Evolutionary conservation across 208 protist genomes (phyloP).

Genomic region (Trypanosoma brucei): DNA sequence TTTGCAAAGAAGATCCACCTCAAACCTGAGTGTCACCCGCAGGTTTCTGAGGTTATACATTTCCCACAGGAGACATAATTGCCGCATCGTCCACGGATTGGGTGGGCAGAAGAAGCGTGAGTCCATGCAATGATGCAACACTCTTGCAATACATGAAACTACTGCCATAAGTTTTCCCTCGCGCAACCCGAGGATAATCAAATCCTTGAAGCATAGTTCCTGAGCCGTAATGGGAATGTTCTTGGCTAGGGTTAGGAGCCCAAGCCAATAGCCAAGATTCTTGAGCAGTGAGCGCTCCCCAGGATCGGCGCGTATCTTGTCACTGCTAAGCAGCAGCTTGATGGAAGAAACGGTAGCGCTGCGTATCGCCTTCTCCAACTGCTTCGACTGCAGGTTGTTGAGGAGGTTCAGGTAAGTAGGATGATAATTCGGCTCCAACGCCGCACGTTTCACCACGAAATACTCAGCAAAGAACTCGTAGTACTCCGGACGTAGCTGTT

Average conservation of each 20-base stretch:
- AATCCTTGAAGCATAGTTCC: conserved; percentile 93
- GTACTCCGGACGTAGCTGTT: conserved; percentile 79
- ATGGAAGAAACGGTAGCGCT: conserved; percentile 81
- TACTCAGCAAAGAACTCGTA: conserved; percentile 95
- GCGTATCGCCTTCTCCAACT: conserved; percentile 83
- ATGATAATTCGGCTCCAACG: conserved; percentile 98
- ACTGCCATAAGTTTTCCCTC: conserved; percentile 93
- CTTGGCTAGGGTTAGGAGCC: conserved; percentile 95
- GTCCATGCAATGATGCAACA: conserved; percentile 78
- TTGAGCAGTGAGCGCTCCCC: conserved; percentile 95
- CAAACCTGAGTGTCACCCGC: conserved; percentile 97
- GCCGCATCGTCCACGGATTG: conserved; percentile 98
- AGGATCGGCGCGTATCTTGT: conserved; percentile 89
- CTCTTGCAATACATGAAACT: conserved; percentile 96
- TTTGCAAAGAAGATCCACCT: conserved; percentile 91
- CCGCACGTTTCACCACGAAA: conserved; percentile 97
- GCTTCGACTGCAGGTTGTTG: conserved; percentile 65
- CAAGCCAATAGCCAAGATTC: conserved; percentile 98
- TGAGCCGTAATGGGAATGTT: conserved; percentile 96
- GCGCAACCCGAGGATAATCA: conserved; percentile 93
- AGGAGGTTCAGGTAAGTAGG: conserved; percentile 88
- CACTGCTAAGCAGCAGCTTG: conserved; percentile 86
- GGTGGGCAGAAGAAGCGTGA: conserved; percentile 95
- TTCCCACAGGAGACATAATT: conserved; percentile 91
- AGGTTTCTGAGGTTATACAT: conserved; percentile 95